phyloP scores from a whole-genome alignment of 1,139 yeast species.

The Saccharomyces hybrid region DNA sequence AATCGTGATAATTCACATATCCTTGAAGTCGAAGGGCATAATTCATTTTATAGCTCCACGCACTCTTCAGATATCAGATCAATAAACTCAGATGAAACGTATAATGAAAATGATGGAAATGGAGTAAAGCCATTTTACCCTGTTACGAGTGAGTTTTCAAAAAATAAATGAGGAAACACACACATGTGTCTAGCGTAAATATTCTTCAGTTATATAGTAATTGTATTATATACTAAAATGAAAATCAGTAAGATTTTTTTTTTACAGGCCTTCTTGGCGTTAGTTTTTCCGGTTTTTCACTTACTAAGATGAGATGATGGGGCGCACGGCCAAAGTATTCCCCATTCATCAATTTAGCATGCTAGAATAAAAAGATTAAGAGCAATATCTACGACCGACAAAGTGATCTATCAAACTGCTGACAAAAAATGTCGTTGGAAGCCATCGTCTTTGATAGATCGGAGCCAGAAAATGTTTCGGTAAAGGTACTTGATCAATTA shows the following conservation, averaged over 20 bases:
- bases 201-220: background rate
- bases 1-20: background rate
- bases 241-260: background rate
- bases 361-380: background rate
- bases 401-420: background rate
- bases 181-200: background rate
- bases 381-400: background rate
- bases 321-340: background rate
- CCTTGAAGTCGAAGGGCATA: background rate
- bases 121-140: background rate
- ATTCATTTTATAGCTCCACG: background rate
- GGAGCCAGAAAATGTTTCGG: slow-evolving; percentile 29
- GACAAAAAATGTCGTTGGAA: slow-evolving; percentile 36
- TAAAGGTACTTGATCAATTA: slow-evolving; percentile 73
- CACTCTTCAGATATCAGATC: background rate
- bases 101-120: background rate
- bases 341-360: background rate
- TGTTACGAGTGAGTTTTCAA: background rate
- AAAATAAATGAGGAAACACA: background rate
- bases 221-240: background rate
- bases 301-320: background rate
- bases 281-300: background rate
- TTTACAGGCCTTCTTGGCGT: background rate
- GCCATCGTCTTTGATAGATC: slow-evolving; percentile 62
- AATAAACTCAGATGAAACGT: background rate